phyloP scores from a whole-genome alignment of 768 basidiomycete genomes.

The Punctularia strigosozonata region DNA sequence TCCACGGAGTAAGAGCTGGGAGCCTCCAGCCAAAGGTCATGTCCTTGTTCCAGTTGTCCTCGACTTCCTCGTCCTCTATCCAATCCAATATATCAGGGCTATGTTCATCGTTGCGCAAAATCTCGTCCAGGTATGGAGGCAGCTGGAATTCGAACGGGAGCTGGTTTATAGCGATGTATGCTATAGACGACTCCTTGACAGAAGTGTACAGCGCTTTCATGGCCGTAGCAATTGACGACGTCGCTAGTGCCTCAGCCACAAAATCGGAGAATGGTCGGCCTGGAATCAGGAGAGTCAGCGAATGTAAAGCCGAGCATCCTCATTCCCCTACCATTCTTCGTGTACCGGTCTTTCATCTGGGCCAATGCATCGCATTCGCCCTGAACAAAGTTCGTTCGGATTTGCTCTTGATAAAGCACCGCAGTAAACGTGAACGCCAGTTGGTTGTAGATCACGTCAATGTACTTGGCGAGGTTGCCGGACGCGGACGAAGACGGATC shows the following conservation, averaged over 20 bases:
- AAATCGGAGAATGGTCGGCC: conserved; percentile 51
- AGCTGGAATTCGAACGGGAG: conserved; percentile 80
- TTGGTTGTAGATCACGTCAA: conserved; percentile 83
- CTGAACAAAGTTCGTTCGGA: conserved; percentile 77
- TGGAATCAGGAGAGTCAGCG: too few relatives aligned
- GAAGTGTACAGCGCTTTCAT: conserved; percentile 74
- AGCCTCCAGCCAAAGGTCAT: conserved; percentile 65
- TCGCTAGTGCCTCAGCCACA: conserved; percentile 42
- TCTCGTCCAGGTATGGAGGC: conserved; percentile 64
- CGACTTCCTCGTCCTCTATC: conserved; percentile 40
- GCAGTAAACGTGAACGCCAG: conserved; percentile 86
- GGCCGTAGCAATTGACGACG: conserved; percentile 65
- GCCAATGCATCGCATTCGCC: conserved; percentile 63
- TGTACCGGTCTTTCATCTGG: conserved; percentile 56
- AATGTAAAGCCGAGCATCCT: too few relatives aligned
- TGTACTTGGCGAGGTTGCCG: conserved; percentile 65
- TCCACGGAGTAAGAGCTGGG: conserved; percentile 79
- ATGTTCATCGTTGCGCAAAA: conserved; percentile 58
- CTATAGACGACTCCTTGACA: conserved; percentile 64
- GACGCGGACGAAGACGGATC: conserved; percentile 81
- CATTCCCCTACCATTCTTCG: conserved; percentile 42
- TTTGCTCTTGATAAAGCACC: conserved; percentile 86
- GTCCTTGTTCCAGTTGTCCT: conserved; percentile 51
- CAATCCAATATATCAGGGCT: conserved; percentile 39
- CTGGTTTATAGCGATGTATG: conserved; percentile 66